A percentile compares a stretch with the other conserved stretches of the same genome.
These are phyloP conservation scores for Marasmius oreades DNA, from an alignment of 1,284 basidiomycete species.

Conservation along the genomic window DNA sequence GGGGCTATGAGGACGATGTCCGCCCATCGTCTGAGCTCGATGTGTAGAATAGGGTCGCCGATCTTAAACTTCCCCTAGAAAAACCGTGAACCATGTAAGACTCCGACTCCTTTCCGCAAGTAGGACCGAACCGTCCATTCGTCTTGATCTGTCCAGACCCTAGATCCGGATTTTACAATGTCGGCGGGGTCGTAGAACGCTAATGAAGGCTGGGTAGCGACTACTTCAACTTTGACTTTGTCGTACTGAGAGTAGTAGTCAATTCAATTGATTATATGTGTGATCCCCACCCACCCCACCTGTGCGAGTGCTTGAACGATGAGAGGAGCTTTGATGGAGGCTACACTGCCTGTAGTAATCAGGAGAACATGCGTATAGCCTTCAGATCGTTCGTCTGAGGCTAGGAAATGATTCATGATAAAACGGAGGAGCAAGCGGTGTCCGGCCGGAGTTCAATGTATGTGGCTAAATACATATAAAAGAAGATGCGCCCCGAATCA, in stretches of 20 bases:
- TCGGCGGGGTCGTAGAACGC: constrained; percentile 69
- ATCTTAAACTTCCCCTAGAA: constrained; percentile 57
- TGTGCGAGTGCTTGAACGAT: constrained; percentile 77
- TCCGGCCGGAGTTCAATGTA: too few species aligned
- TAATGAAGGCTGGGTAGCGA: constrained; percentile 76
- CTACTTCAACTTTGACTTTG: constrained; percentile 80
- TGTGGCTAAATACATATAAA: too few species aligned
- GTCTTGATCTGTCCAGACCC: constrained; percentile 88
- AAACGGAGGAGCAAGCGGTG: neutral
- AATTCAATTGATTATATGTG: too few species aligned
- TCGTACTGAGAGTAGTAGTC: too few species aligned
- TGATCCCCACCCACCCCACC: constrained; percentile 59
- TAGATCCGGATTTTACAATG: constrained; percentile 51
- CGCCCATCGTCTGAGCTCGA: constrained; percentile 95
- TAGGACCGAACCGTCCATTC: constrained; percentile 75
- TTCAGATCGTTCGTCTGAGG: constrained; percentile 38
- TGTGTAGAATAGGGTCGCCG: constrained; percentile 93
- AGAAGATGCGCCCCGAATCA: too few species aligned
- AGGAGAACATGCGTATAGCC: constrained; percentile 72
- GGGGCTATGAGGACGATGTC: constrained; percentile 94
- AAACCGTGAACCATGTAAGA: neutral
- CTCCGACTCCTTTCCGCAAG: neutral
- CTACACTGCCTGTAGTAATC: constrained; percentile 90
- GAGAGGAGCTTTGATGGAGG: constrained; percentile 88
- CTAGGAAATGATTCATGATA: constrained; percentile 31